Evolutionary conservation across 495 filamentous ascomycete genomes (phyloP), one percentile per base, ranked within the genome.

Genomic region (Trypethelium eluteriae): DNA sequence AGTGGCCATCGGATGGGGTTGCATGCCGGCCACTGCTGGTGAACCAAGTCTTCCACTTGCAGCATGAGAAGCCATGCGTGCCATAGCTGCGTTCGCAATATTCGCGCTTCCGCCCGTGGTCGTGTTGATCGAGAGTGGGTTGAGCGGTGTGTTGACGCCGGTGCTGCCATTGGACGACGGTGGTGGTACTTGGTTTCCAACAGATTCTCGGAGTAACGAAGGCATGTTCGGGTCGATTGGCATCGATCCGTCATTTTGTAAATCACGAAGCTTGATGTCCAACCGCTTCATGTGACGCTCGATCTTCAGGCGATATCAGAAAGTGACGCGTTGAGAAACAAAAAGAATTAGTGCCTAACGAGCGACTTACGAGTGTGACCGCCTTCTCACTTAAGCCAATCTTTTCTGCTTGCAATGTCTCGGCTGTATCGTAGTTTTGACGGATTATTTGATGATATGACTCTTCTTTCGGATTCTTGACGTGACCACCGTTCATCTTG

Each of bases 251-350:
- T 93, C 88, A 69, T 89, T 91, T 73, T 88, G 84, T 38, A 98
- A 81, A 69, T 88, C 84, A 61, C 91, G 91, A 73, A 98, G 89
- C 71, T 93, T 91, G 66, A 87, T 76, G 74, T 98, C 95, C 62
- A 98, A 82, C 59, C 88, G 86, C 70, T 90, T 91, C 73, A 93
- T 83, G 72, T 98, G 92, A 39, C 94, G 91, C 76, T 98, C 94
- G 63, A 96, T 80, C 68, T 80, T 16, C 39, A 44, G 53, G 7
- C 35, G 3, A 6, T 56, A 36, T 25, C 25, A 25, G 25, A 25
- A 25, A 25, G 25, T 25, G 25, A 25, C 25, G 25, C 25, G 7
- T 35, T 35, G 32, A 35, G 36, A 9, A 2, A 3, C 18, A 59
- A 7, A 32, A n/a, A 7, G 7, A 9, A 35, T 59, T 18, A 10